Base-by-base conservation (phyloP, 164 flowering plant species). In the Cinnamomum micranthum region DNA sequence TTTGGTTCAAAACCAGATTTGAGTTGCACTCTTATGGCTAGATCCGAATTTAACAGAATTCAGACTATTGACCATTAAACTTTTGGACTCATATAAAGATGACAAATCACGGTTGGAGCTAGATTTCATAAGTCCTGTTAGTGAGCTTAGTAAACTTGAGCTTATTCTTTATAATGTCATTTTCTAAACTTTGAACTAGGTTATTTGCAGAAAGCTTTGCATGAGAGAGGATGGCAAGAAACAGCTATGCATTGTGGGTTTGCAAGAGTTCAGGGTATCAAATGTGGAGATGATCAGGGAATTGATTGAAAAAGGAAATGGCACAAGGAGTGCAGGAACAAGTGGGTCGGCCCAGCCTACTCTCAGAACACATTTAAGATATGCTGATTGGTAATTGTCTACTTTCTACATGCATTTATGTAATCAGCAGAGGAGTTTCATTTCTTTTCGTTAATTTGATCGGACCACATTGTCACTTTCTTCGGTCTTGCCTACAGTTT, bases 181-280 rank as follows among this genome's bases (percentile, higher is more conserved):
- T 67, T 68, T 17, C 62, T 47, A 60, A 51, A 9, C 20, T 25
- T 35, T 14, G 19, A 66, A 3, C 28, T 66, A 27, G 15, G 22
- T 64, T 25, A 31, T 74, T 24, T 79, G 72, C 85, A 93, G 98
- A 77, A 90, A 89, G 77, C 89, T 93, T 66, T 90, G 86, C 87
- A 91, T 94, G 97, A 88, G 98, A 77, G 97, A 94, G 83, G 98
- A 94, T 83, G 97, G 98, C 25, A 90, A 87, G 63, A 91, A 94
- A 73, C 97, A 92, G 74, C 97, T 92, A 0, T 92, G 97, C 84
- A 94, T 94, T 72, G 98, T 92, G 52, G 98, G 98, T 27, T 78
- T 94, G 86, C 94, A 89, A 86, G 98, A 91, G 77, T 87, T 82
- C 81, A 81, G 77, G 76, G 97, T 92, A 2, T 86, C 91, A 14